Evolutionary conservation across 106 monocot species (phyloP).

Genomic region (Alisma plantagoaquatica): DNA sequence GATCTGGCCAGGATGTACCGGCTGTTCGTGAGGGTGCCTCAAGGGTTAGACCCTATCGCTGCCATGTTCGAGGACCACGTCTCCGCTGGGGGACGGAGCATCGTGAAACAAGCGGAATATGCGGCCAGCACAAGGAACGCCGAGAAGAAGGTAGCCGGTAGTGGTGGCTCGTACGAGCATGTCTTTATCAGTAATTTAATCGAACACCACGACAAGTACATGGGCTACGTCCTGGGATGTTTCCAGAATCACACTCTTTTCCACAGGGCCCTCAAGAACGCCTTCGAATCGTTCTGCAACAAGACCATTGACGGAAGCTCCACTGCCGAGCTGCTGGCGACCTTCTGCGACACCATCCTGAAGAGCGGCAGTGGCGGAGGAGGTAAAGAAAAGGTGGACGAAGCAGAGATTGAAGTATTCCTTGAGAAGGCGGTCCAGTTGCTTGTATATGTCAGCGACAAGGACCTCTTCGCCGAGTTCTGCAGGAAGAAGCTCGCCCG

Average conservation of each 20-base stretch:
- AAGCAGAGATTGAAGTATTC: conserved; percentile 29
- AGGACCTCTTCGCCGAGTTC: conserved; percentile 37
- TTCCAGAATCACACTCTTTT: conserved; percentile 29
- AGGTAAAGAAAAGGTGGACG: conserved; percentile 27
- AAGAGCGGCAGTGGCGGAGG: too few species aligned
- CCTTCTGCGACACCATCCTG: conserved; percentile 25
- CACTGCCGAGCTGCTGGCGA: conserved; percentile 25
- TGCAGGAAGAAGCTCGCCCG: conserved; percentile 58
- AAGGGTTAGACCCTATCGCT: conserved; percentile 10
- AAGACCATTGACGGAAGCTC: conserved; percentile 28
- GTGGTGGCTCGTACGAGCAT: conserved; percentile 16
- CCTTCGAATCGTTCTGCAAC: conserved; percentile 27
- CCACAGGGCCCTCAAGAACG: conserved; percentile 29
- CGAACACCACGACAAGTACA: conserved; percentile 29
- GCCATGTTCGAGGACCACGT: conserved; percentile 19
- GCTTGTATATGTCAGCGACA: conserved; percentile 27
- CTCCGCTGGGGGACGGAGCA: conserved; percentile 18
- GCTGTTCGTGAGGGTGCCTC: conserved; percentile 11
- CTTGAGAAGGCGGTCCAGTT: conserved; percentile 40
- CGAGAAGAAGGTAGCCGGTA: conserved; percentile 19
- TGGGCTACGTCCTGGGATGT: conserved; percentile 21
- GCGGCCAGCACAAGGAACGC: conserved; percentile 23
- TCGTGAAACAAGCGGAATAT: conserved; percentile 32
- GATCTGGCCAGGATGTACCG: neutral
- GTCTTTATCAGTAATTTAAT: conserved; percentile 28